Base-by-base conservation (phyloP, 148 eudicot species). In the Silene latifolia region DNA sequence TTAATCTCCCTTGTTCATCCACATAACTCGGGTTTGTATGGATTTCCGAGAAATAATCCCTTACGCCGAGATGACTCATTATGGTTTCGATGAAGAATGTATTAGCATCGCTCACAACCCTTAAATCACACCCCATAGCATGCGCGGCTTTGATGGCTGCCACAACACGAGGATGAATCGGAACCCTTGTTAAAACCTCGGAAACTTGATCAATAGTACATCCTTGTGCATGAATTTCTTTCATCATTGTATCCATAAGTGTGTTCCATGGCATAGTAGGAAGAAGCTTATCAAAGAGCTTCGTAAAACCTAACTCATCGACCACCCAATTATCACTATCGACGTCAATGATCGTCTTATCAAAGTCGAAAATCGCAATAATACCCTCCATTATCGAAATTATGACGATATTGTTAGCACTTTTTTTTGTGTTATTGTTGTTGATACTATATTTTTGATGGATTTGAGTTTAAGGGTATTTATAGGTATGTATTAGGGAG, bases 111-210 rank as follows among this genome's bases (percentile, higher is more conserved):
- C 95, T 92, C 15, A 92, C 87, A 4, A 92, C 67, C 82, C 91
- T 90, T 87, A 92, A 80, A 69, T 92, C 95, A 76, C 97, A 93
- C 93, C 98, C 97, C 44, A 87, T 74, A 76, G 90, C 87, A 85
- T 88, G 87, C 25, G 97, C 94, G 12, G 90, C 81, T 82, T 83
- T 83, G 44, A 93, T 90, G 27, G 98, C 88, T 0, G 89, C 75
- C 53, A 87, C 82, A 6, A 93, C 62, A 2, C 90, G 88, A 15
- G 92, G 93, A 83, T 89, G 91, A 29, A 89, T 85, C 0, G 94
- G 92, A 74, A 57, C 81, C 73, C 81, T 82, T 25, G 80, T 86
- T 4, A 93, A 71, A 1, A 88, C 97, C 35, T 85, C 80, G 7
- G 60, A 80, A 69, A 93, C 82, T 57, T 87, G 89, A 19, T 84